A percentile compares a stretch with the other conserved stretches of the same genome.
phyloP scores from a whole-genome alignment of 805 yeast species.

The Candida yuanshanica region DNA sequence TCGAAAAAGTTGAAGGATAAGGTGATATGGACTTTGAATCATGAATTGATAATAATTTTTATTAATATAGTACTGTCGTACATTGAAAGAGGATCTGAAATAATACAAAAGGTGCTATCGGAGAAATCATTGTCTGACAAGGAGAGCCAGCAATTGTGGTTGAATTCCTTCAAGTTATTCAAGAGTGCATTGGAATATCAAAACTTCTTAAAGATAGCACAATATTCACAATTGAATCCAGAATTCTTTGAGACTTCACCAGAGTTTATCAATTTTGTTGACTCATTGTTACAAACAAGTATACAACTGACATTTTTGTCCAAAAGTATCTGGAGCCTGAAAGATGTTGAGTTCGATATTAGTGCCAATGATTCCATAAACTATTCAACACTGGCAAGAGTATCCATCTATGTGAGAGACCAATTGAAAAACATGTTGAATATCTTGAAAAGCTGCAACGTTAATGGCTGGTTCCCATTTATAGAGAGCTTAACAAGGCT shows the following conservation, averaged over 20 bases:
- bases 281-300: constrained; percentile 15
- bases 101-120: constrained; percentile 3
- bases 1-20: not conserved
- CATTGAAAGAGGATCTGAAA: constrained; percentile 10
- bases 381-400: constrained; percentile 38
- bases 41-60: constrained; percentile 16
- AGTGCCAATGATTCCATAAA: constrained; percentile 20
- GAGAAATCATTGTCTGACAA: not conserved
- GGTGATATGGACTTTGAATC: constrained; percentile 12
- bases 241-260: constrained; percentile 9
- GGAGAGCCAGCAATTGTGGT: constrained; percentile 12
- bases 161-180: constrained; percentile 14
- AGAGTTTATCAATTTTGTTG: constrained; percentile 6
- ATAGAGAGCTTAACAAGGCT: constrained; percentile 27
- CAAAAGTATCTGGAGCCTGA: constrained; percentile 23
- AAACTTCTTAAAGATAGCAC: constrained; percentile 8
- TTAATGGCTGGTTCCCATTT: constrained; percentile 6
- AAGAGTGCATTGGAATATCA: constrained; percentile 15
- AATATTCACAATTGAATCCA: not conserved
- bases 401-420: constrained; percentile 35
- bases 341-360: constrained; percentile 16
- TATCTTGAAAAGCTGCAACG: constrained; percentile 2
- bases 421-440: constrained; percentile 25
- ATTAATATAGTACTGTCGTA: constrained; percentile 11
- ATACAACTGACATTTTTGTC: constrained; percentile 27